Evolutionary conservation across 805 yeast species (phyloP).

Genomic region (Pichia rugopelliculosa): DNA sequence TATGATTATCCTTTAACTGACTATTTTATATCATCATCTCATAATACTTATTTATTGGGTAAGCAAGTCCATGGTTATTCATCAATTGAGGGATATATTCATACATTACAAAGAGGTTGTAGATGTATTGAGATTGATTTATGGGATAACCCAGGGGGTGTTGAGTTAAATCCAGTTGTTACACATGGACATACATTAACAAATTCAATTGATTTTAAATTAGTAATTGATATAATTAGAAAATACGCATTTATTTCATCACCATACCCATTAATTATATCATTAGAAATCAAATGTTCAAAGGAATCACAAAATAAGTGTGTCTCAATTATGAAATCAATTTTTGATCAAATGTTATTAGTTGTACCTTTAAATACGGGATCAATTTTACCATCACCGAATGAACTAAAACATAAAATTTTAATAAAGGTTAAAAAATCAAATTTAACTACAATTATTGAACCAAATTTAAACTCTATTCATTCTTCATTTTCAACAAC

Average conservation of each 20-base stretch:
- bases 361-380: slow-evolving; percentile 27
- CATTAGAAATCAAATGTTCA: slow-evolving; percentile 80
- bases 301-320: slow-evolving; percentile 57
- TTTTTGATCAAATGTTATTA: slow-evolving; percentile 54
- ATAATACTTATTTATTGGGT: slow-evolving; percentile 86
- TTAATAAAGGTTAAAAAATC: slow-evolving; percentile 70
- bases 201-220: slow-evolving; percentile 55
- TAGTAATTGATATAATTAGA: slow-evolving; percentile 65
- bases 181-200: slow-evolving; percentile 88
- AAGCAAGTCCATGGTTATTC: slow-evolving; percentile 83
- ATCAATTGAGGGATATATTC: slow-evolving; percentile 82
- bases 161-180: slow-evolving; percentile 64
- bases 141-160: slow-evolving; percentile 62
- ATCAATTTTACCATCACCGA: slow-evolving; percentile 59
- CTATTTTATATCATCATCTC: slow-evolving; percentile 88
- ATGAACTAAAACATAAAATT: slow-evolving; percentile 59
- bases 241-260: slow-evolving; percentile 87
- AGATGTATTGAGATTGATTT: slow-evolving; percentile 91
- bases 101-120: slow-evolving; percentile 86
- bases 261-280: slow-evolving; percentile 77
- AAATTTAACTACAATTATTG: slow-evolving; percentile 14
- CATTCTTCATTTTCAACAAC: slow-evolving; percentile 31
- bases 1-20: slow-evolving; percentile 66
- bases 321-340: slow-evolving; percentile 42
- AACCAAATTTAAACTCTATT: slow-evolving; percentile 3